Base-by-base conservation (phyloP, 306 rosid genomes). In the Carpinus viminea region DNA sequence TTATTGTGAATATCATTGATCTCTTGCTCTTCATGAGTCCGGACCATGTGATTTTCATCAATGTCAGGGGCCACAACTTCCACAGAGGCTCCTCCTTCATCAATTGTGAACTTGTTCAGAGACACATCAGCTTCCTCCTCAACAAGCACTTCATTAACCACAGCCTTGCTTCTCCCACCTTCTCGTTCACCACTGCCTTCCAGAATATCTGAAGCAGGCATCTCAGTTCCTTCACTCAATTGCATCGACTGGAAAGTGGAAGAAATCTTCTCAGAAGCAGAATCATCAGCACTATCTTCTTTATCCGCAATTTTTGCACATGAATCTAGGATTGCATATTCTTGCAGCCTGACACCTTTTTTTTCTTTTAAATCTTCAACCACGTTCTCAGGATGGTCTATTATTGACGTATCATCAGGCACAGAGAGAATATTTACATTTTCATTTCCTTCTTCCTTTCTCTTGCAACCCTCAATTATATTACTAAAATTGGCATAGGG, bases 51-150 rank as follows among this genome's bases (percentile, higher is more conserved):
- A 81, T 24, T 76, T 18, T 82, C 77, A 72, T 85, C 86, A n/a
- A 53, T 43, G 77, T 64, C 81, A 82, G 85, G 68, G 73, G 68
- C 31, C 78, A 75, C 50, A 79, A 34, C 78, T 70, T 81, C 76
- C 47, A 74, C 68, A 73, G 85, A 50, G n/a, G 54, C 53, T n/a
- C 69, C 86, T 48, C 41, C 80, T 73, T 83, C 91, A 70, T 78
- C 82, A 75, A 59, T 74, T 51, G 55, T 48, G 65, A 41, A 34
- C 82, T 79, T 57, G 24, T 59, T 69, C 54, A 77, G 53, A 76
- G 88, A 83, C 69, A 80, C 73, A 76, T 73, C 87, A 56, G 70
- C 69, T 78, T 68, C 82, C 56, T 70, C 89, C 79, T 89, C 83
- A 68, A 59, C 73, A 26, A 65, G 75, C 64, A 71, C 83, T 70